Evolutionary conservation across 2,329 filamentous ascomycete species (phyloP), one percentile per base, ranked within the genome.

Genomic region (Aspergillus ochraceoroseus): DNA sequence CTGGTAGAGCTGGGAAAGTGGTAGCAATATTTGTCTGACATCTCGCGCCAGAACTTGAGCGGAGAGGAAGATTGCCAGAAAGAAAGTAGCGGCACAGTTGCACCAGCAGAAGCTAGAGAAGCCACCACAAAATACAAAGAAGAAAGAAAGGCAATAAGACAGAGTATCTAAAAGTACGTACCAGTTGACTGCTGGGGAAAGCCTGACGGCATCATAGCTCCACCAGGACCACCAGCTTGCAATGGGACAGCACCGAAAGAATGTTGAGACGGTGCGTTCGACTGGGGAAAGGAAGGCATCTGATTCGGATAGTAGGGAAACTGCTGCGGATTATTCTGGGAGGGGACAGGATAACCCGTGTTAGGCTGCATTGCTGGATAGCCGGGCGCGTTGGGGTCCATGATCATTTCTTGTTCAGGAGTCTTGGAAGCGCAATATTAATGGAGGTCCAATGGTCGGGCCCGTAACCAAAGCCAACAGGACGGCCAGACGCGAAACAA

Each of bases 121-220:
- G 20, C 25, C 39, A 35, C 30, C 22, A 39, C 22, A 36, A 45
- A 43, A 26, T 23, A 39, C 22, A 36, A 45, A 43, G 32, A 35
- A 39, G 32, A 43, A 27, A 31, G 36, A 37, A 8, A 15, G 13
- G 15, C 12, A 29, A 17, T 20, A 43, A 48, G 36, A 42, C 28
- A 39, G 29, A 50, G 47, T 15, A 43, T 30, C 43, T 18, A 41
- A 43, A 18, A 18, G 17, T 47, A 59, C 62, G 49, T 60, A 65
- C 62, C 62, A 41, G 58, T 54, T 20, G 57, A 54, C 31, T 59
- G 56, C 48, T 62, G 61, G 41, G 61, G 56, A 40, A 61, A 64
- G 17, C 58, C 57, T 19, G 56, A 48, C 29, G 63, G 57, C 54
- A 66, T 65, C 59, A 66, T 63, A 50, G 56, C 55, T 58, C 62